Percentiles rank a stretch among this genome's conserved stretches.
Evolutionary conservation across 495 filamentous ascomycete genomes (phyloP).

Genomic region (Tuber umbilicatum): DNA sequence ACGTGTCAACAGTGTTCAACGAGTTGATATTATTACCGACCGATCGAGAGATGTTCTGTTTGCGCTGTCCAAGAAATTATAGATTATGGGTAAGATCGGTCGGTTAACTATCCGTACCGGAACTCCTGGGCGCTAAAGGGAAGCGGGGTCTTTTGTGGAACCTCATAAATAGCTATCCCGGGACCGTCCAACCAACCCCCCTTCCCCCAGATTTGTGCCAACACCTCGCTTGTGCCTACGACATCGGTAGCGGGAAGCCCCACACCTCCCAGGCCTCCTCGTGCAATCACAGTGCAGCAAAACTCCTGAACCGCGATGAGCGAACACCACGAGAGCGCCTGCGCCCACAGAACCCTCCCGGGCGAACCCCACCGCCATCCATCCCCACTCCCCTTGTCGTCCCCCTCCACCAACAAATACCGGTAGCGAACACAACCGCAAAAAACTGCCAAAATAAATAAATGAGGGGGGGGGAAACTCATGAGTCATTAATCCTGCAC

Average conservation of each 20-base stretch:
- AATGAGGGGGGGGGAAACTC: background rate
- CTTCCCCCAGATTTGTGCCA: background rate
- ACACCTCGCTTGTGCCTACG: background rate
- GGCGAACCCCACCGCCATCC: background rate
- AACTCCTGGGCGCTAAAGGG: background rate
- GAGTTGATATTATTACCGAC: no score
- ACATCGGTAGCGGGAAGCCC: background rate
- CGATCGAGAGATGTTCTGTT: no score
- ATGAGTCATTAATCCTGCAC: background rate
- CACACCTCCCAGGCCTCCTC: no score
- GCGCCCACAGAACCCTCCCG: background rate
- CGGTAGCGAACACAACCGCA: background rate
- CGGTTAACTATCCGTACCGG: no score
- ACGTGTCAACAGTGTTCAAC: no score
- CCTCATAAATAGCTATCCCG: background rate
- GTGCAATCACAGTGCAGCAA: no score
- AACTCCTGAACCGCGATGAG: no score
- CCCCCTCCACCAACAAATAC: background rate
- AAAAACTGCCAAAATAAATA: background rate
- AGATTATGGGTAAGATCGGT: background rate
- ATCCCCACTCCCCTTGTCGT: background rate
- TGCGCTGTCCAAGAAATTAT: no score
- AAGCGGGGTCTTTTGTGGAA: background rate
- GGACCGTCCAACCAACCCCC: background rate
- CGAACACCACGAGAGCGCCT: background rate